Conservation (phyloP, 352 stramenopile genomes). For the Phytophthora cajani region DNA sequence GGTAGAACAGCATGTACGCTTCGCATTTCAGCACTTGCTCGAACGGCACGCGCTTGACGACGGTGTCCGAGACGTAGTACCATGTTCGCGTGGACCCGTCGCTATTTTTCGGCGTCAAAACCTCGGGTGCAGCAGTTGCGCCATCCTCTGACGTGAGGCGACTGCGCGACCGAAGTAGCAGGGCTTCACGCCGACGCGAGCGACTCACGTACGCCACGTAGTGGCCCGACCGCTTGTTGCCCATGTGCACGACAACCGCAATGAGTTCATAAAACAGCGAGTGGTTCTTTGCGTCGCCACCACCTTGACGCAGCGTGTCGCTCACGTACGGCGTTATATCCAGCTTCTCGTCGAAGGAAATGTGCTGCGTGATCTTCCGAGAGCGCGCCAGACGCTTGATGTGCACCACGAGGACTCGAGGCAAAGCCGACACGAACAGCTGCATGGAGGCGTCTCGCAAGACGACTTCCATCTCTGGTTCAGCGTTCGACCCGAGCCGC, state of each 20-base stretch:
- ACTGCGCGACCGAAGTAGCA: constrained; percentile 30
- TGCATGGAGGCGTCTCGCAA: constrained; percentile 66
- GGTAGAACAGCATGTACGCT: constrained; percentile 86
- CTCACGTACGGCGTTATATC: constrained; percentile 61
- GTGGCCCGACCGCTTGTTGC: constrained; percentile 72
- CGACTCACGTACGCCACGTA: constrained; percentile 81
- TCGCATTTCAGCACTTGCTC: constrained; percentile 77
- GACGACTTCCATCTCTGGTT: constrained; percentile 39
- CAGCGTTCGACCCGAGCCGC: constrained; percentile 23
- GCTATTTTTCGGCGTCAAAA: constrained; percentile 21
- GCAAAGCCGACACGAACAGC: constrained; percentile 54
- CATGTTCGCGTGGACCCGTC: constrained; percentile 46
- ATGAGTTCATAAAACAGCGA: constrained; percentile 66
- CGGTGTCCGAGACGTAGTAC: constrained; percentile 80
- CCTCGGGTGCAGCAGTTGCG: constrained; percentile 11
- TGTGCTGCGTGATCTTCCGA: constrained; percentile 74
- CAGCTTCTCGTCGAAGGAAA: constrained; percentile 61
- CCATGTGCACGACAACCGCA: constrained; percentile 75
- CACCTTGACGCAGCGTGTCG: constrained; percentile 34
- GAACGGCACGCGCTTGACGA: constrained; percentile 62
- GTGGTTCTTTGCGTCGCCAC: constrained; percentile 26
- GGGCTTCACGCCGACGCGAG: constrained; percentile 43
- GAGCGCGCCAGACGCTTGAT: constrained; percentile 64
- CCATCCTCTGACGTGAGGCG: constrained; percentile 31
- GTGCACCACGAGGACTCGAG: constrained; percentile 70